Base-by-base conservation (phyloP, 352 stramenopile species). In the Thraustochytrium sp. region DNA sequence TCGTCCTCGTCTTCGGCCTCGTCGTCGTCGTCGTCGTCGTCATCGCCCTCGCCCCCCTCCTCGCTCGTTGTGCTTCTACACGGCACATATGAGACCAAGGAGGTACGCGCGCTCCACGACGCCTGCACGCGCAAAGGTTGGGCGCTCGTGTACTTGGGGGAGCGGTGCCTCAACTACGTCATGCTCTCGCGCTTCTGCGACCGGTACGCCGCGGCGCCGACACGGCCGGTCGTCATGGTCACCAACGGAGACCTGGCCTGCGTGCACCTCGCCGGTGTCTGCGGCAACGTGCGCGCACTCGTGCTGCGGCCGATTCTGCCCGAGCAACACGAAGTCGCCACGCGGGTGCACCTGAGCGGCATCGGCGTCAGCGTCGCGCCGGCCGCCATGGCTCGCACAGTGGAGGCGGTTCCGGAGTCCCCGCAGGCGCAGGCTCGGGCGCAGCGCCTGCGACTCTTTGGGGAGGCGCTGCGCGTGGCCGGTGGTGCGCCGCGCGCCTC, bases 271-370 rank as follows among this genome's bases (percentile, higher is more conserved):
- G 68, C 68, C 26, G 68, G 48, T 8, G 31, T 65, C 5, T 80
- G 68, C 29, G 5, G 31, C 5, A 80, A 80, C 51, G 16, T 80
- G 11, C 21, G 37, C 31, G 51, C 4, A 4, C 31, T 80, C 8
- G 11, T 80, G 11, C 4, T 80, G 18, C 23, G 29, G 26, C 68
- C 68, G 8, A 2, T 61, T 3, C 68, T 80, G 18, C 11, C 68
- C 23, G 68, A 80, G 49, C 68, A 80, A 34, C 48, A 16, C 42
- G 68, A 80, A 72, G 68, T 80, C 18, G 68, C 68, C 0, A 44
- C 34, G 8, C 48, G 34, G 4, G 68, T 40, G n/a, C 13, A 26
- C 37, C 11, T 26, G 38, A 75, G 62, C 44, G 40, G 34, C 0
- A 75, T 75, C 44, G 62, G 38, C 23, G 11, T 38, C 11, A n/a